Conservation (phyloP, 352 stramenopile species). For the Phytophthora ramorum region DNA sequence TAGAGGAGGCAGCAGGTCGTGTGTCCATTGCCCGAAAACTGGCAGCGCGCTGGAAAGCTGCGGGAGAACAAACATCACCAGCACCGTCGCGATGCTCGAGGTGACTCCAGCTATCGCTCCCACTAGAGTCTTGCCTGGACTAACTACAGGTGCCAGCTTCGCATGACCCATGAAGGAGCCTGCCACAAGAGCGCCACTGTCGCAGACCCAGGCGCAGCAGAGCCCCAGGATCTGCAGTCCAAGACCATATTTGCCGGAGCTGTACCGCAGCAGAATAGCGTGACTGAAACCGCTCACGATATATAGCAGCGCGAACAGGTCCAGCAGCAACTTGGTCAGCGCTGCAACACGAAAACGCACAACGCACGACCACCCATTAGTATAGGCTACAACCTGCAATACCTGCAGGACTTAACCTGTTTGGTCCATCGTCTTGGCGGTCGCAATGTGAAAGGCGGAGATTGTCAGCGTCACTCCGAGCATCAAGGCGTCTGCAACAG, state of each 20-base stretch:
- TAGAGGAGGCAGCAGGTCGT: conserved; percentile 38
- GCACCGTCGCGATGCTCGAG: conserved; percentile 57
- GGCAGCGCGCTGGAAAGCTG: conserved; percentile 18
- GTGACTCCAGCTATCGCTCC: conserved; percentile 59
- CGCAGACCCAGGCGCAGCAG: conserved; percentile 70
- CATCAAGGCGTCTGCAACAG: conserved; percentile 44
- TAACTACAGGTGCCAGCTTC: conserved; percentile 71
- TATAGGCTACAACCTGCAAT: background rate
- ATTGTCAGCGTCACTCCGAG: conserved; percentile 36
- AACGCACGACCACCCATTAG: conserved; percentile 5
- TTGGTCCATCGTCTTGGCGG: conserved; percentile 44
- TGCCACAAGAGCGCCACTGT: conserved; percentile 66
- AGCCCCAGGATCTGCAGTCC: conserved; percentile 72
- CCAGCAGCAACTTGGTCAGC: conserved; percentile 48
- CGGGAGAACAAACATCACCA: conserved; percentile 49
- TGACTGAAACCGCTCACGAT: conserved; percentile 69
- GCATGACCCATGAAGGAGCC: conserved; percentile 59
- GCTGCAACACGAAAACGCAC: conserved; percentile 17
- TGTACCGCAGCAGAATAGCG: conserved; percentile 66
- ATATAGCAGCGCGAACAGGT: conserved; percentile 66
- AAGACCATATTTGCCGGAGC: conserved; percentile 48
- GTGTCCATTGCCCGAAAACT: conserved; percentile 15
- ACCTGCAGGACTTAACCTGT: conserved; percentile 30
- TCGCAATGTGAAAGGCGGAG: conserved; percentile 49
- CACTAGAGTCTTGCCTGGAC: conserved; percentile 73